Evolutionary conservation across 2,329 filamentous ascomycete species (phyloP).

Genomic region (Corinectria fuckeliana): DNA sequence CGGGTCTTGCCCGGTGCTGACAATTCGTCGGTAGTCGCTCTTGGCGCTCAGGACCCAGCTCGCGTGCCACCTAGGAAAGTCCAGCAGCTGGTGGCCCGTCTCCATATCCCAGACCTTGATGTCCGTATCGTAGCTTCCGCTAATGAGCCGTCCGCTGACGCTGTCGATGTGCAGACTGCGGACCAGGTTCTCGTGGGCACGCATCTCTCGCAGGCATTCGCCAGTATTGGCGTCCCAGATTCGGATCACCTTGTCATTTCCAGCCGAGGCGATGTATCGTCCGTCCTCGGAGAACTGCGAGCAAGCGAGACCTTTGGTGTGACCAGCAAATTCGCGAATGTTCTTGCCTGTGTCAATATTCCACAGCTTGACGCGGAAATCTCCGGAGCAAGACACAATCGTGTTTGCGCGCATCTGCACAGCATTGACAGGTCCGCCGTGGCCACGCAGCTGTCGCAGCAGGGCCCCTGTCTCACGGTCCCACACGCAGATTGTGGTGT

Average conservation of each 20-base stretch:
- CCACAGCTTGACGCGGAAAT: slow-evolving; percentile 94
- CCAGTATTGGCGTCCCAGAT: slow-evolving; percentile 95
- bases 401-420: slow-evolving; percentile 94
- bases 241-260: slow-evolving; percentile 94
- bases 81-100: slow-evolving; percentile 77
- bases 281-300: slow-evolving; percentile 96
- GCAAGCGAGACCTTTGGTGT: slow-evolving; percentile 92
- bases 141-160: slow-evolving; percentile 83
- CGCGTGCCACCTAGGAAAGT: slow-evolving; percentile 93
- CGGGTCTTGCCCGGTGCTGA: slow-evolving; percentile 93
- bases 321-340: slow-evolving; percentile 87
- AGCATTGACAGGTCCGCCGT: slow-evolving; percentile 92
- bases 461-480: slow-evolving; percentile 79
- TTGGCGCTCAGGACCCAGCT: slow-evolving; percentile 98
- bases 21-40: slow-evolving; percentile 91
- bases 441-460: slow-evolving; percentile 81
- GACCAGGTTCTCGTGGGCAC: slow-evolving; percentile 85
- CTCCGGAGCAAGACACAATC: slow-evolving; percentile 91
- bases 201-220: slow-evolving; percentile 79
- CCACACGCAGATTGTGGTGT: slow-evolving; percentile 93
- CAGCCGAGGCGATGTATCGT: slow-evolving; percentile 90
- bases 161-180: slow-evolving; percentile 91
- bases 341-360: slow-evolving; percentile 88
- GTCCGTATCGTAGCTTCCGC: slow-evolving; percentile 92
- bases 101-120: slow-evolving; percentile 94